A percentile compares a stretch with the other conserved stretches of the same genome.
Conservation (phyloP, 2,329 filamentous ascomycete species). For the Sporothrix euskadiensis region DNA sequence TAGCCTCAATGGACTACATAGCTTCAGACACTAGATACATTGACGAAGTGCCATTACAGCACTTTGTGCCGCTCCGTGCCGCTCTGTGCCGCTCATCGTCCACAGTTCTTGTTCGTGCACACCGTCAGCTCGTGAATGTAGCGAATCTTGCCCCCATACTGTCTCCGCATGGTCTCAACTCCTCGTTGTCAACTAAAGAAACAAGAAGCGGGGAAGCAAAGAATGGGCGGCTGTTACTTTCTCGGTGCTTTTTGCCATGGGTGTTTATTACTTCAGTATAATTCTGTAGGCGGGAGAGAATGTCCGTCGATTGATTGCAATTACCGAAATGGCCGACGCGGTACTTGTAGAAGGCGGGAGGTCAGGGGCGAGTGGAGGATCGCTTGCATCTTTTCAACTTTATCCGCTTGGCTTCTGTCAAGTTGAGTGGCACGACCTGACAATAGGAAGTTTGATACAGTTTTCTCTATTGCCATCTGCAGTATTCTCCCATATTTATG, state of each 20-base stretch:
- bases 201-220: slow-evolving; percentile 16
- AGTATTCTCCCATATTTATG: background rate
- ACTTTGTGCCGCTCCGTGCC: background rate
- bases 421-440: background rate
- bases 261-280: background rate
- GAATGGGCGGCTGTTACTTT: background rate
- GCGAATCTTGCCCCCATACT: slow-evolving; percentile 32
- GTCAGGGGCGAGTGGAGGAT: background rate
- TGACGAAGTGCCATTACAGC: background rate
- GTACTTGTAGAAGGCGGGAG: background rate
- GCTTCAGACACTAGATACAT: background rate
- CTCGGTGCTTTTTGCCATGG: background rate
- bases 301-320: background rate
- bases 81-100: background rate
- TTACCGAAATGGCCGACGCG: background rate
- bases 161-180: background rate
- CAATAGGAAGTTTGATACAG: background rate
- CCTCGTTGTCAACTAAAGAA: background rate
- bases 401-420: background rate
- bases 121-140: slow-evolving; percentile 36
- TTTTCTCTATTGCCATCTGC: too few relatives aligned
- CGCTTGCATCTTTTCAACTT: background rate
- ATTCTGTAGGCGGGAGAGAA: background rate
- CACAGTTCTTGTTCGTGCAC: slow-evolving; percentile 31
- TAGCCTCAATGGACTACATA: background rate